Evolutionary conservation across 257 asterid genomes (phyloP), one percentile per base, ranked within the genome.

Genomic region (Paraleonurus japonicus): DNA sequence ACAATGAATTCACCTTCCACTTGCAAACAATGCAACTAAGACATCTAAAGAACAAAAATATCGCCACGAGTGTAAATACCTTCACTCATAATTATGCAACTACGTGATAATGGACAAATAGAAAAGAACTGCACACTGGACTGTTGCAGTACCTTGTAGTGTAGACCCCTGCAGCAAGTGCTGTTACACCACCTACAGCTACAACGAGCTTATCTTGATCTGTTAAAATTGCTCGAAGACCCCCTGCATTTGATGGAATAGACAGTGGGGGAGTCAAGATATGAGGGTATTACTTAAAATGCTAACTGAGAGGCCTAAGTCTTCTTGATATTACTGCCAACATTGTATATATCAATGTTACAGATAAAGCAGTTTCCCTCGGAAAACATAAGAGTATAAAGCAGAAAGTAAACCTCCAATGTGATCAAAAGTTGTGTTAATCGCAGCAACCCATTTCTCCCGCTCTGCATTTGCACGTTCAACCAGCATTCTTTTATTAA

Each of bases 161-260:
- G 89, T 92, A 95, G 71, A 95, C 71, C 32, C 99, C 98, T 16
- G 98, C 98, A 3, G 99, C 98, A 74, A 95, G 99, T 76, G 98
- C 97, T 48, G 99, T 95, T 70, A 92, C 83, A 10, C 99, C 95
- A 60, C 96, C 99, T 43, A 95, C 97, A 70, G 92, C 94, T 60
- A 95, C 97, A 80, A 92, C 91, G 71, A 95, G 78, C 89, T 95
- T 95, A 81, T 92, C 86, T 80, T 89, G 97, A 80, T 92, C 99
- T 0, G 98, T 92, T 64, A 95, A 84, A 83, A 95, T 89, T 37
- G 96, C 96, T 73, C 82, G 81, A 69, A 95, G 74, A 27, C 98
- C 99, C 72, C 98, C 99, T 95, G 79, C 76, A 84, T 54, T 72
- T 60, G 47, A 81, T 39, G 64, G 74, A 67, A 65, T 19, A 70